Base-by-base conservation (phyloP, 1,284 basidiomycete species). In the Ceratobasidium sp. region DNA sequence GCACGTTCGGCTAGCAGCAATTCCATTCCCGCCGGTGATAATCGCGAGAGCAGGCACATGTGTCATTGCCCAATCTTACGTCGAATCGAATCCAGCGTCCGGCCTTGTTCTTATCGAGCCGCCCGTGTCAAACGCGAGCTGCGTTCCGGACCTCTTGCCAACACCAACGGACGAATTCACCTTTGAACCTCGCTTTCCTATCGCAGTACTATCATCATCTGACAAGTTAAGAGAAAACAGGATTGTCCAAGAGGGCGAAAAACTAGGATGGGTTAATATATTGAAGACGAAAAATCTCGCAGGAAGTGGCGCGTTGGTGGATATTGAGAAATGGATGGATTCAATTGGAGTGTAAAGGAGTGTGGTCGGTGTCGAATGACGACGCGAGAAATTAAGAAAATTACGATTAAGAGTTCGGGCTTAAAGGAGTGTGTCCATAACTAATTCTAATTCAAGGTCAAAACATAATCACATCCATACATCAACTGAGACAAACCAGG, bases 161-260 rank as follows among this genome's bases (percentile, higher is more conserved):
- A 85, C 85, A 0, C 80, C 83, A 0, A 80, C 89, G 6, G 78
- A 82, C 26, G 87, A 88, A 79, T 92, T 92, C 81, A 83, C 86
- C 77, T 92, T 88, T 79, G 91, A 92, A 80, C 88, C 89, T 1
- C 85, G 84, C 54, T 92, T 92, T 81, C 91, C 91, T 0, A 86
- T 92, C 67, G 87, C 88, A 0, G 82, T 92, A 28, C 81, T 91
- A 77, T 87, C 81, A 69, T 81, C 85, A 53, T 82, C 86, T 78
- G 78, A 81, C 49, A 76, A 76, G 1, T 80, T 88, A 23, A 82
- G 81, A 75, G 77, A 80, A 47, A 79, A 81, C 49, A 83, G 85
- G 78, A 82, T 87, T 58, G 82, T 88, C 33, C 83, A 82, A n/a
- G 80, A 81, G 68, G 84, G 83, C 65, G 79, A 80, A 31, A 81